Evolutionary conservation across 257 asterid species (phyloP).

Genomic region (Echium plantagineum): DNA sequence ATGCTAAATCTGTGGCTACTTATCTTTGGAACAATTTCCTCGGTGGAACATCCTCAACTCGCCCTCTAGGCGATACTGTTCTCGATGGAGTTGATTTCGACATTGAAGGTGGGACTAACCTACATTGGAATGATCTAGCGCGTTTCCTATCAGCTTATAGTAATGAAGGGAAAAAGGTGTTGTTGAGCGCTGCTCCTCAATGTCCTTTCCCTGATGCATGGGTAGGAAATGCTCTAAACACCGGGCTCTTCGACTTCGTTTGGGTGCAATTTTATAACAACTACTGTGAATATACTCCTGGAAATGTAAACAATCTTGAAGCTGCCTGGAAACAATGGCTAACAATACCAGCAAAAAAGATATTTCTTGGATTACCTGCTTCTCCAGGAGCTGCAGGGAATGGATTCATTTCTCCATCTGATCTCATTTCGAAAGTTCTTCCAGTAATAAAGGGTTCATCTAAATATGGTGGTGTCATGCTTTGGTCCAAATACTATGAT

Average conservation of each 20-base stretch:
- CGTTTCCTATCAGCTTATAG: constrained; percentile 22
- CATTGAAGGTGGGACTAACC: constrained; percentile 37
- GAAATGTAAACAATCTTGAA: constrained; percentile 20
- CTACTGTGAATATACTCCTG: constrained; percentile 32
- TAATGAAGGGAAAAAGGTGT: constrained; percentile 33
- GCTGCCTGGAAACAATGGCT: constrained; percentile 37
- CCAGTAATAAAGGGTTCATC: constrained; percentile 43
- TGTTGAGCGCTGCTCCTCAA: constrained; percentile 48
- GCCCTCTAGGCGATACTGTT: constrained; percentile 38
- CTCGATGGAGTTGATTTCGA: constrained; percentile 55
- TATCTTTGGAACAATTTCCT: constrained; percentile 46
- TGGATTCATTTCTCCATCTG: constrained; percentile 38
- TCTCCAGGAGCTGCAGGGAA: constrained; percentile 51
- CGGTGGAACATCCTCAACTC: constrained; percentile 31
- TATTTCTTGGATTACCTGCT: constrained; percentile 47
- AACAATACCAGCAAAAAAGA: constrained; percentile 29
- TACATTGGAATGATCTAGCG: constrained; percentile 47
- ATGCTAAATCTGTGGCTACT: constrained; percentile 35
- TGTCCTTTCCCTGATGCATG: constrained; percentile 52
- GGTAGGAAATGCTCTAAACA: constrained; percentile 37
- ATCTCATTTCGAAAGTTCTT: constrained; percentile 30
- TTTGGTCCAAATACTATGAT: constrained; percentile 52
- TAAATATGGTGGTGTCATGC: constrained; percentile 61
- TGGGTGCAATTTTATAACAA: constrained; percentile 59
- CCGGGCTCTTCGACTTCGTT: constrained; percentile 47